These are phyloP conservation scores for Plectosphaerella plurivora DNA, from an alignment of 2,329 filamentous ascomycete species.

Conservation along the genomic window DNA sequence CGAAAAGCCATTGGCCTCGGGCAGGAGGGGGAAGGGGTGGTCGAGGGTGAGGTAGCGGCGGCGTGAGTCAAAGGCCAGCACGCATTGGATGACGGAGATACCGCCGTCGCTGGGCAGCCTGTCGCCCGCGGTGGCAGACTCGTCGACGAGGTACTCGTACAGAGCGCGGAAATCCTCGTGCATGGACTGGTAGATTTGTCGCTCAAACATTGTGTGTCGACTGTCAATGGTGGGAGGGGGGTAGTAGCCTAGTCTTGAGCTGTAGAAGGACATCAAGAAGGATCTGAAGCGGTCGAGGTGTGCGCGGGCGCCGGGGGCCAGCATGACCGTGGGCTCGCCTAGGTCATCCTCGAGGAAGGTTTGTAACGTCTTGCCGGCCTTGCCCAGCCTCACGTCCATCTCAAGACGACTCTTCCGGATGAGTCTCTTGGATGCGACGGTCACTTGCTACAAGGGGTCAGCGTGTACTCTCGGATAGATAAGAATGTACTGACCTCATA, in stretches of 20 bases:
- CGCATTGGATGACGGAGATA: constrained; percentile 64
- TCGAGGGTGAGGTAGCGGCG: constrained; percentile 56
- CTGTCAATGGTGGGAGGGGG: constrained; percentile 50
- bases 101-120: constrained; percentile 56
- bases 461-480: constrained; percentile 3
- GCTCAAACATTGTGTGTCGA: constrained; percentile 46
- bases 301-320: constrained; percentile 53
- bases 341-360: constrained; percentile 69
- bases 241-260: constrained; percentile 65
- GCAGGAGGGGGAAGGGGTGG: constrained; percentile 65
- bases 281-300: constrained; percentile 71
- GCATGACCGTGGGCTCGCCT: constrained; percentile 59
- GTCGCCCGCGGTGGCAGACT: constrained; percentile 42
- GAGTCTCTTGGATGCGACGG: constrained; percentile 55
- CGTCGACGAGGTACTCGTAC: constrained; percentile 68
- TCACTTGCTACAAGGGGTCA: constrained; percentile 36
- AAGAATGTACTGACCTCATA: constrained; percentile 47
- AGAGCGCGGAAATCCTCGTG: constrained; percentile 65
- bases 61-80: constrained; percentile 61
- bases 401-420: constrained; percentile 59
- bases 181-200: constrained; percentile 56
- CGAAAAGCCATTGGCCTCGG: constrained; percentile 31
- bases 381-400: constrained; percentile 58
- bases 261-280: constrained; percentile 64
- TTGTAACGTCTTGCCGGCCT: constrained; percentile 54